Evolutionary conservation across 352 stramenopile species (phyloP), one percentile per base, ranked within the genome.

Genomic region (Thalassiosira delicatula): DNA sequence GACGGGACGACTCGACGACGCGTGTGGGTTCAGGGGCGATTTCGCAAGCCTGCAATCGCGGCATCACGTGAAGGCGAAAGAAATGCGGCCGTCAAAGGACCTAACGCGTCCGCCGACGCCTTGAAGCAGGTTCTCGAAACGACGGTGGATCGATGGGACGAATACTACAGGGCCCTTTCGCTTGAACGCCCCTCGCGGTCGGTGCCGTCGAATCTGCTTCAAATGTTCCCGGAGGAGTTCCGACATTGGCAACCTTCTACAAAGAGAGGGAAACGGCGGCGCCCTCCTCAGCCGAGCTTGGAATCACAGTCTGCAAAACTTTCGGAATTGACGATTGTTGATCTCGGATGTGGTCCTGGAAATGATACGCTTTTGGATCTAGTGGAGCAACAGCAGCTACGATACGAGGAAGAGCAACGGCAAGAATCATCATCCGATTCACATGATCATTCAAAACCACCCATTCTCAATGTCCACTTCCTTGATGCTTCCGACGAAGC

Each of bases 261-360:
- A 51, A 61, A 25, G 12, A 70, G 60, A 57, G 37, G 63, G 40
- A 69, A 40, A 11, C 56, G 14, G 23, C 56, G 59, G 7, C 29
- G 33, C 23, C 0, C 17, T n/a, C 42, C 42, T 59, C 40, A 21
- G 33, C 23, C 42, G 54, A 46, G 14, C n/a, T 5, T 9, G 62
- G 12, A 56, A 29, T 21, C 42, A 54, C 30, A 40, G 21, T 42
- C 32, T n/a, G n/a, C n/a, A n/a, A n/a, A n/a, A n/a, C n/a, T n/a
- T n/a, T n/a, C n/a, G n/a, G n/a, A n/a, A 29, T 70, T 40, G 37
- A 11, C 23, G n/a, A 65, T 98, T 57, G 84, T 98, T 27, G 96
- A 99, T 90, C 90, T 99, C 37, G 96, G 96, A 5, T 98, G 95
- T 83, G 96, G 96, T n/a, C 95, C 98, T 7, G 96, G 96, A 56